A percentile compares a stretch with the other conserved stretches of the same genome.
These are phyloP conservation scores for Incumbomyces lentus DNA, from an alignment of 2,329 filamentous ascomycete species.

Conservation along the genomic window DNA sequence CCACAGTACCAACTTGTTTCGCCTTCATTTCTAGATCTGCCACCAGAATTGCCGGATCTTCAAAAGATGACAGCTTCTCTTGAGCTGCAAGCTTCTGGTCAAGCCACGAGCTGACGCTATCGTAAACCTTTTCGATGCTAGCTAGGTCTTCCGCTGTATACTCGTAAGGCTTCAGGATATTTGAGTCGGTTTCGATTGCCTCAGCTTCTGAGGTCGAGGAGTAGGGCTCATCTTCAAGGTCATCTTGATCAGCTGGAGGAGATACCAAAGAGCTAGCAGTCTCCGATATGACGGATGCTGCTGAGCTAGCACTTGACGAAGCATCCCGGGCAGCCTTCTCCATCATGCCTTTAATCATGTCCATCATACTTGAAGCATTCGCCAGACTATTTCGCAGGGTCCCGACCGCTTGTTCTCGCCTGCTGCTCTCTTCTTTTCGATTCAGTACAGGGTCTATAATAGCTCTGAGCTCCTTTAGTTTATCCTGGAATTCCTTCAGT, in stretches of 20 bases:
- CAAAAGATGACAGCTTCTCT: slow-evolving; percentile 55
- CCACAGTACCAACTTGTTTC: slow-evolving; percentile 60
- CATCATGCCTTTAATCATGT: slow-evolving; percentile 60
- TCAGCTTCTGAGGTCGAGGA: slow-evolving; percentile 27
- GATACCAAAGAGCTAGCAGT: slow-evolving; percentile 40
- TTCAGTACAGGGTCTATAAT: slow-evolving; percentile 68
- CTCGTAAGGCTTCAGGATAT: slow-evolving; percentile 37
- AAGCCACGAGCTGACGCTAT: slow-evolving; percentile 62
- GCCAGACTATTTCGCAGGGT: slow-evolving; percentile 60
- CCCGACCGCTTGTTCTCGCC: slow-evolving; percentile 60
- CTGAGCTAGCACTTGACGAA: slow-evolving; percentile 44
- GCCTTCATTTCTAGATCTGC: slow-evolving; percentile 62
- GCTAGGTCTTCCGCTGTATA: slow-evolving; percentile 66
- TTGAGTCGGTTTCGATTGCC: slow-evolving; percentile 24
- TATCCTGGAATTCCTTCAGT: slow-evolving; percentile 63
- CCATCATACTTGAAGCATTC: slow-evolving; percentile 59
- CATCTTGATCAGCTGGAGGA: slow-evolving; percentile 44
- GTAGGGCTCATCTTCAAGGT: slow-evolving; percentile 60
- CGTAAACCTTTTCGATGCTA: slow-evolving; percentile 51
- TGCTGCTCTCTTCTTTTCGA: slow-evolving; percentile 60
- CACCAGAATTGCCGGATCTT: slow-evolving; percentile 63
- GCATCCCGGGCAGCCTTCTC: slow-evolving; percentile 56
- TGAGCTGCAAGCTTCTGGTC: slow-evolving; percentile 61
- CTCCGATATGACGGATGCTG: slow-evolving; percentile 34
- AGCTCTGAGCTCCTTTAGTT: slow-evolving; percentile 64